Conservation (phyloP, 208 protist genomes). For the Spongospora subterranea region DNA sequence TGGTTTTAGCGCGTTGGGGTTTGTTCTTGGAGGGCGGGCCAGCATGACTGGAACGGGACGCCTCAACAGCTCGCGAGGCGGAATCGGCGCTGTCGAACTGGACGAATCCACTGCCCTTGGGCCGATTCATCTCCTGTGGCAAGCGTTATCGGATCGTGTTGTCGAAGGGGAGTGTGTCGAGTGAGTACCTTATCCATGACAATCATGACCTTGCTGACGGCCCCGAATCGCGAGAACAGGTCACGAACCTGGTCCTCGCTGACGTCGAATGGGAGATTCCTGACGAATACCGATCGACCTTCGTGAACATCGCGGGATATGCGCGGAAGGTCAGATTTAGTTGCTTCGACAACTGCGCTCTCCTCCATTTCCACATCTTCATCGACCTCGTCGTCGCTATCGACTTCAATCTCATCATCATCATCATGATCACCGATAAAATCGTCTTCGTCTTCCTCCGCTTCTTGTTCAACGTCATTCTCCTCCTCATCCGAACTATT, state of each 20-base stretch:
- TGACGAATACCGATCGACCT: slow-evolving; percentile 11
- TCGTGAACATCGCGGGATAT: slow-evolving; percentile 36
- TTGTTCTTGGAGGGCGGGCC: too few relatives aligned
- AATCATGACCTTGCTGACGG: not conserved
- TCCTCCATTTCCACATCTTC: not conserved
- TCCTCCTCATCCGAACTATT: not conserved
- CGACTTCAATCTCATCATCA: not conserved
- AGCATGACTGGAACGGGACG: not conserved
- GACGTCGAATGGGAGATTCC: slow-evolving; percentile 25
- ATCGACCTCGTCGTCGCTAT: not conserved
- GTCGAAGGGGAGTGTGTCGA: not conserved
- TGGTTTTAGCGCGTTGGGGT: too few relatives aligned
- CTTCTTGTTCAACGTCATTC: slow-evolving; percentile 7
- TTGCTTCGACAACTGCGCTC: not conserved
- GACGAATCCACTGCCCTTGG: slow-evolving; percentile 31
- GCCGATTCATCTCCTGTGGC: not conserved
- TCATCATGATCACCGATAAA: not conserved
- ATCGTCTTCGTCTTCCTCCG: not conserved
- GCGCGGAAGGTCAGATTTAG: not conserved
- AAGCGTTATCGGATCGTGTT: not conserved
- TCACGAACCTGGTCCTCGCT: not conserved
- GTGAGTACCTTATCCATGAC: slow-evolving; percentile 16
- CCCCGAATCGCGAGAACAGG: slow-evolving; percentile 43
- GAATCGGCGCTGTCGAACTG: not conserved
- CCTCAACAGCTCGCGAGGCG: not conserved